Evolutionary conservation across 164 flowering plant species (phyloP).

Genomic region (Echeveria elegans): DNA sequence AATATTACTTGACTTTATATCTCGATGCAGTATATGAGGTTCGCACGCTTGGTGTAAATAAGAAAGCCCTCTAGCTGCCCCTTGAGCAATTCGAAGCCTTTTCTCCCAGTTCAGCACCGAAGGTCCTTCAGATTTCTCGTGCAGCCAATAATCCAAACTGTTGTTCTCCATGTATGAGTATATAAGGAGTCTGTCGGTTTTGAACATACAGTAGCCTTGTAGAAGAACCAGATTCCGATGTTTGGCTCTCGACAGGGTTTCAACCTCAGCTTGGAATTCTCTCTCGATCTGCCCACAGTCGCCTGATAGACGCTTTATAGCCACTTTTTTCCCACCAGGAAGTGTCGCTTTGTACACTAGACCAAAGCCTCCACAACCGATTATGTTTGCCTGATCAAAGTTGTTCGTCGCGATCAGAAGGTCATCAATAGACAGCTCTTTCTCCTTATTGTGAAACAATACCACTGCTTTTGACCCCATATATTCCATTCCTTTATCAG

Average conservation of each 20-base stretch:
- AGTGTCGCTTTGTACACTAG: slow-evolving; percentile 10
- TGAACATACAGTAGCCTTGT: slow-evolving; percentile 8
- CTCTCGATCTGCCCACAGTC: slow-evolving; percentile 10
- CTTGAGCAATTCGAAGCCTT: slow-evolving; percentile 8
- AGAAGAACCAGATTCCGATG: slow-evolving; percentile 8
- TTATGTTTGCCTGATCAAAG: slow-evolving; percentile 8
- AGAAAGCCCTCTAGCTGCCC: slow-evolving; percentile 9
- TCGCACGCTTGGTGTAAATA: slow-evolving; percentile 6
- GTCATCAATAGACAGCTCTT: slow-evolving; percentile 7
- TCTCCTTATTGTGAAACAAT: slow-evolving; percentile 5
- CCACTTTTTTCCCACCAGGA: slow-evolving; percentile 8
- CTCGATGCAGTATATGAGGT: slow-evolving; percentile 3
- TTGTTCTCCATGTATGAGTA: slow-evolving; percentile 9
- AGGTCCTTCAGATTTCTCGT: slow-evolving; percentile 7
- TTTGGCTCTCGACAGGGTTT: slow-evolving; percentile 7
- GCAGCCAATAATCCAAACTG: slow-evolving; percentile 10
- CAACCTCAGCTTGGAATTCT: slow-evolving; percentile 10
- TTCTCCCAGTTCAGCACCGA: slow-evolving; percentile 5
- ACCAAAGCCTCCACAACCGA: slow-evolving; percentile 10
- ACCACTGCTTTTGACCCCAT: slow-evolving; percentile 8
- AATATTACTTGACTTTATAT: slow-evolving; percentile 10
- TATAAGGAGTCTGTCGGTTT: slow-evolving; percentile 5
- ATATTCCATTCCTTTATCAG: neutral
- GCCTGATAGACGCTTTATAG: slow-evolving; percentile 8
- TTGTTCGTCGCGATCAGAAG: slow-evolving; percentile 6